Base-by-base conservation (phyloP, 225 moss, liverwort and hornwort genomes). In the Neckera pumila region DNA sequence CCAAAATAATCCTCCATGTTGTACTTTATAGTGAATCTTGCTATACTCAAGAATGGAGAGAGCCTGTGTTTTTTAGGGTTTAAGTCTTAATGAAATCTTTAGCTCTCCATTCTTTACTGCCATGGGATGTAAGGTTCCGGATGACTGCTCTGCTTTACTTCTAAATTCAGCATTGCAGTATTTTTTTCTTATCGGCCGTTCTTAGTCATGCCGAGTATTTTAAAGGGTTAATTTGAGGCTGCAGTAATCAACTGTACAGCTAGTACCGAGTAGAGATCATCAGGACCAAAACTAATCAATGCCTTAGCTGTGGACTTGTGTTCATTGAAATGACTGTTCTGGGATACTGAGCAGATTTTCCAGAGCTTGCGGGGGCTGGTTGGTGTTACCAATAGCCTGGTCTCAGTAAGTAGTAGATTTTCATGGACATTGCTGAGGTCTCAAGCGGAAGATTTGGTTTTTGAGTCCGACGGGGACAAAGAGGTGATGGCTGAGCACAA, bases 391-490 rank as follows among this genome's bases (percentile, higher is more conserved):
- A 96, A 91, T 86, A 90, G 83, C 79, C 91, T 96, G 94, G 53
- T 89, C 42, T 81, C 91, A 71, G 85, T 77, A 81, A 92, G 87
- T 83, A 93, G 92, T 85, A 96, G 91, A 61, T 96, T 88, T 89
- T 90, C 96, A 63, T 98, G 96, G 95, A 96, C 96, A 33, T 90
- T 98, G 64, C 91, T 98, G 85, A 93, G 98, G 89, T 98, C 98
- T 76, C 90, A 90, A 90, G 96, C 96, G 57, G 95, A 97, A 87
- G 98, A 96, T 90, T 73, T 61, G 78, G 90, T 94, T 59, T 87
- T 80, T 64, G 94, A 92, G 86, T 89, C 93, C 28, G 94, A 91
- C 54, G 90, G 85, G 78, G 96, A 95, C 77, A 84, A 87, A 59
- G 96, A 97, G 92, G 86, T 95, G 62, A 94, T 94, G 92, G 95